These are phyloP conservation scores for Albugo laibachii DNA, from an alignment of 352 stramenopile species.

Conservation along the genomic window DNA sequence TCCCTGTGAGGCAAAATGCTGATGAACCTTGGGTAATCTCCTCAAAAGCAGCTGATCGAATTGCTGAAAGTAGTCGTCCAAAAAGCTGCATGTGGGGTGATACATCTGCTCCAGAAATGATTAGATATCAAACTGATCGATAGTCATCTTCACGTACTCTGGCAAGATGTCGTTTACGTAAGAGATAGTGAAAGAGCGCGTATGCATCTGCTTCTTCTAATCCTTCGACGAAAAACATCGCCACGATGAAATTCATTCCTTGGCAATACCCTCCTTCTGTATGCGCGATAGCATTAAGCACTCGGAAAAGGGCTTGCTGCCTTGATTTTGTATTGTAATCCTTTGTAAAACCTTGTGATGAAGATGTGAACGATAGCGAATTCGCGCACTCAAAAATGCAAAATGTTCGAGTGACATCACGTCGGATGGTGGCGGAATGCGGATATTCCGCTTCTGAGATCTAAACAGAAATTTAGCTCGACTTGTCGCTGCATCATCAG, in stretches of 20 bases:
- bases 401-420: slow-evolving; percentile 71
- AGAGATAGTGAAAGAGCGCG: slow-evolving; percentile 58
- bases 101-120: slow-evolving; percentile 23
- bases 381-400: slow-evolving; percentile 44
- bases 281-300: slow-evolving; percentile 62
- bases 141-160: slow-evolving; percentile 10
- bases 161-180: slow-evolving; percentile 59
- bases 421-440: slow-evolving; percentile 44
- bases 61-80: slow-evolving; percentile 69
- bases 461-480: slow-evolving; percentile 1
- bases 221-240: slow-evolving; percentile 65
- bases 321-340: slow-evolving; percentile 5
- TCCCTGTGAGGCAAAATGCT: slow-evolving; percentile 34
- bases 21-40: slow-evolving; percentile 41
- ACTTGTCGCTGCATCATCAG: background rate
- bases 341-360: slow-evolving; percentile 17
- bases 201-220: slow-evolving; percentile 65
- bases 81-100: slow-evolving; percentile 59
- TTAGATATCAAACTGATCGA: background rate
- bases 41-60: slow-evolving; percentile 56
- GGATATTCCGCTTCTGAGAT: slow-evolving; percentile 43
- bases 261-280: slow-evolving; percentile 72
- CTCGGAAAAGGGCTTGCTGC: slow-evolving; percentile 46
- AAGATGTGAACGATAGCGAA: slow-evolving; percentile 1
- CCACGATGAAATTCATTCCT: slow-evolving; percentile 80